Conservation (phyloP, 805 yeast genomes). For the Tetrapisispora arboricola region DNA sequence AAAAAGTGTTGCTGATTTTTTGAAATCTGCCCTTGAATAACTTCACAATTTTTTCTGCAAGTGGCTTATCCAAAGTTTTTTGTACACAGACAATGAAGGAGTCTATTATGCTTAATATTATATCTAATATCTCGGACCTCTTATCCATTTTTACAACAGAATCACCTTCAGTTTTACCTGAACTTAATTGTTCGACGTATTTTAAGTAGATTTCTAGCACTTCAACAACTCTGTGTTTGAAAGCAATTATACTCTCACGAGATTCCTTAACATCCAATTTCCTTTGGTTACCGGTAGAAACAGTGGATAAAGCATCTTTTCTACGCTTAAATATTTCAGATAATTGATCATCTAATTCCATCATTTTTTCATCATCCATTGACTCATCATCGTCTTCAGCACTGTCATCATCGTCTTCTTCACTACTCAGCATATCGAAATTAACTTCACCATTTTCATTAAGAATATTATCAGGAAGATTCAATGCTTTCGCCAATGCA, state of each 20-base stretch:
- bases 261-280: slow-evolving; percentile 72
- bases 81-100: slow-evolving; percentile 55
- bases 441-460: slow-evolving; percentile 36
- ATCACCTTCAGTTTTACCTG: background rate
- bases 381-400: slow-evolving; percentile 61
- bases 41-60: slow-evolving; percentile 71
- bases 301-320: slow-evolving; percentile 48
- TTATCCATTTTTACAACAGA: background rate
- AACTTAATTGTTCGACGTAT: slow-evolving; percentile 29
- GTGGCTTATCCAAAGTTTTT: slow-evolving; percentile 54
- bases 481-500: slow-evolving; percentile 61
- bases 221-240: slow-evolving; percentile 72
- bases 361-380: slow-evolving; percentile 95
- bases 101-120: slow-evolving; percentile 35
- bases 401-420: slow-evolving; percentile 36
- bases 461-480: slow-evolving; percentile 44
- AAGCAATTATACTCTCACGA: slow-evolving; percentile 62
- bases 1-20: slow-evolving; percentile 33
- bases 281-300: slow-evolving; percentile 53
- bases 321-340: slow-evolving; percentile 79
- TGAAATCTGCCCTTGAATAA: slow-evolving; percentile 51
- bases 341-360: slow-evolving; percentile 80
- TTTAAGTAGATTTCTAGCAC: slow-evolving; percentile 55
- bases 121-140: slow-evolving; percentile 17
- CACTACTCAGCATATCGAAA: slow-evolving; percentile 38